Conservation (phyloP, 148 eudicot genomes). For the Camellia japonica region DNA sequence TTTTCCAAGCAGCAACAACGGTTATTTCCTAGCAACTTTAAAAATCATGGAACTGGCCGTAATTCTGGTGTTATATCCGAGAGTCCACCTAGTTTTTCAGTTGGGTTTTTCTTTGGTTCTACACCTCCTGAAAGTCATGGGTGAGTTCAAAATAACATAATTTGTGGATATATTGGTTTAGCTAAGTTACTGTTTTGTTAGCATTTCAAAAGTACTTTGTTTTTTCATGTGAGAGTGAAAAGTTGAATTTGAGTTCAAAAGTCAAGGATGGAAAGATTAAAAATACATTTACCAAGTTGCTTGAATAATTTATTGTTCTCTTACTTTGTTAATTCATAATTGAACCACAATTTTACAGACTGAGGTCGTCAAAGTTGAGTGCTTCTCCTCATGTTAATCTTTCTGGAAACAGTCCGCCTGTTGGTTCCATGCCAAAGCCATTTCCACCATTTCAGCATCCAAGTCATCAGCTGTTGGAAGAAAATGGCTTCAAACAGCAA, state of each 20-base stretch:
- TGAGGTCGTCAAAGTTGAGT: conserved; percentile 76
- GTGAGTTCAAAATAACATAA: conserved; percentile 38
- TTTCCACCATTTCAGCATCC: conserved; percentile 95
- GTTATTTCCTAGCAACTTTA: conserved; percentile 56
- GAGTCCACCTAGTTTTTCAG: conserved; percentile 90
- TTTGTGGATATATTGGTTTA: not conserved
- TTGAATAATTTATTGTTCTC: conserved; percentile 4
- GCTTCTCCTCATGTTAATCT: conserved; percentile 67
- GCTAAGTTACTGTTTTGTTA: not conserved
- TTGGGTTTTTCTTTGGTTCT: conserved; percentile 90
- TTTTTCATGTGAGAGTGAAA: not conserved
- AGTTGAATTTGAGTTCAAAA: not conserved
- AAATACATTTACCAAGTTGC: conserved; percentile 9
- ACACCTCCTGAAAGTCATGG: conserved; percentile 89
- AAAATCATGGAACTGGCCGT: conserved; percentile 56
- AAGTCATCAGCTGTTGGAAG: conserved; percentile 89
- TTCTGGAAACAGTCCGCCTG: conserved; percentile 74
- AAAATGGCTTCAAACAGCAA: conserved; percentile 94
- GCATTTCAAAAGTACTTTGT: conserved; percentile 9
- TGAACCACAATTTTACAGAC: conserved; percentile 34
- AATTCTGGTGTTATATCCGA: conserved; percentile 64
- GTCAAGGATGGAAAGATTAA: conserved; percentile 3
- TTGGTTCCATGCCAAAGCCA: conserved; percentile 81
- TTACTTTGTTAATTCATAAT: conserved; percentile 5
- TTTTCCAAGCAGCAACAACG: conserved; percentile 70